Evolutionary conservation across 2,329 filamentous ascomycete species (phyloP), one percentile per base, ranked within the genome.

Genomic region (Pleurostoma richardsiae): DNA sequence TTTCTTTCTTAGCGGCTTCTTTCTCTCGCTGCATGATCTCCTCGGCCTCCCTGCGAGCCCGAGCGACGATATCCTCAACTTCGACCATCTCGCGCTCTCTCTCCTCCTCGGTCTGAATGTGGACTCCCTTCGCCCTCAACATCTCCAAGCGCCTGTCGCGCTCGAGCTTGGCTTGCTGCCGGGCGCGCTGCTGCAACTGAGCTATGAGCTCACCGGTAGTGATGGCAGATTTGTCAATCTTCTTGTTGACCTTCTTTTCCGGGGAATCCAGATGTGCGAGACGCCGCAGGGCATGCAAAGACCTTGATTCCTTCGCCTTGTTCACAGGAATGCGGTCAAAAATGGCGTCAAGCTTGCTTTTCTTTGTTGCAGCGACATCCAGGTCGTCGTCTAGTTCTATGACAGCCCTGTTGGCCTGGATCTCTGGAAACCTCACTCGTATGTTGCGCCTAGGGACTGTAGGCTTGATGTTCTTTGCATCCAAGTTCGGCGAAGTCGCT

Each of bases 11-110:
- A 1, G 82, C 82, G 40, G 81, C 83, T 29, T 80, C 85, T 52
- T 83, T 83, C 67, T 99, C 94, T 42, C 82, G 74, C 56, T 86
- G 82, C 66, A 85, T 86, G 43, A 97, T 83, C 54, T 86, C 83
- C 40, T 87, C 80, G 2, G 85, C 91, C 61, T 97, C 89, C 51
- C 83, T 76, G 48, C 90, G 79, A 26, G 91, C 92, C 57, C 85
- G 90, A 42, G 92, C 86, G 29, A 97, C 80, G 50, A 97, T 79
- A 58, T 96, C 86, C 56, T 97, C 94, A 10, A 96, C 82, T 49
- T 91, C 83, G 48, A 87, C 83, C 64, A 90, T 82, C 61, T 95
- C 86, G 31, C 82, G 51, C 59, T 91, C 87, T 26, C 88, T 82
- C 63, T 99, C 91, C 65, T 96, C 92, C 3, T 85, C 82, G 1